Conservation (phyloP, 169 alveolate genomes). For the Babesia sp. region DNA sequence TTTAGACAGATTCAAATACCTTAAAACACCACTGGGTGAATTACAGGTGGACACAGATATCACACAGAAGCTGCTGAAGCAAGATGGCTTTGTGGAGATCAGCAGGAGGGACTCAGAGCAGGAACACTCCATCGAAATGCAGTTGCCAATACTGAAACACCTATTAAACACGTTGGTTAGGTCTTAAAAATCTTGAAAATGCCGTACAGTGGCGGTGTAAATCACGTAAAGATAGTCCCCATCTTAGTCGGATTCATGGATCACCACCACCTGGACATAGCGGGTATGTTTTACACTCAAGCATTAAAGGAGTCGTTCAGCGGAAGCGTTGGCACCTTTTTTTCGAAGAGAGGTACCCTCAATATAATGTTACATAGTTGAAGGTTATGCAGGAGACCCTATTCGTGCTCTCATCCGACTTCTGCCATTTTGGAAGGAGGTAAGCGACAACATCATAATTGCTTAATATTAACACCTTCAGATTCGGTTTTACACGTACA, state of each 20-base stretch:
- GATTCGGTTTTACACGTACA: constrained; percentile 59
- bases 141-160: constrained; percentile 81
- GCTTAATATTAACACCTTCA: neutral
- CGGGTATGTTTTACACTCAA: neutral
- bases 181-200: neutral
- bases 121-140: constrained; percentile 92
- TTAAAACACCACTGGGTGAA: constrained; percentile 91
- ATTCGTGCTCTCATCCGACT: constrained; percentile 89
- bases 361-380: no score
- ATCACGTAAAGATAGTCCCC: constrained; percentile 79
- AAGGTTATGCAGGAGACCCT: constrained; percentile 48
- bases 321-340: constrained; percentile 78
- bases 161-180: constrained; percentile 56
- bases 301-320: constrained; percentile 55
- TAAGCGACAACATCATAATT: constrained; percentile 4
- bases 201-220: constrained; percentile 2
- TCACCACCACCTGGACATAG: constrained; percentile 15
- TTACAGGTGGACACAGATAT: constrained; percentile 79
- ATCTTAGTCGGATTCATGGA: constrained; percentile 80
- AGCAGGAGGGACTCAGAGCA: constrained; percentile 77
- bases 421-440: constrained; percentile 92
- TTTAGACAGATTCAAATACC: constrained; percentile 64
- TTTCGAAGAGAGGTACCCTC: constrained; percentile 72
- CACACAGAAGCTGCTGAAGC: constrained; percentile 24
- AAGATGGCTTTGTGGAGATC: constrained; percentile 64